Conservation (phyloP, 306 rosid species). For the Dalbergia cultrata region DNA sequence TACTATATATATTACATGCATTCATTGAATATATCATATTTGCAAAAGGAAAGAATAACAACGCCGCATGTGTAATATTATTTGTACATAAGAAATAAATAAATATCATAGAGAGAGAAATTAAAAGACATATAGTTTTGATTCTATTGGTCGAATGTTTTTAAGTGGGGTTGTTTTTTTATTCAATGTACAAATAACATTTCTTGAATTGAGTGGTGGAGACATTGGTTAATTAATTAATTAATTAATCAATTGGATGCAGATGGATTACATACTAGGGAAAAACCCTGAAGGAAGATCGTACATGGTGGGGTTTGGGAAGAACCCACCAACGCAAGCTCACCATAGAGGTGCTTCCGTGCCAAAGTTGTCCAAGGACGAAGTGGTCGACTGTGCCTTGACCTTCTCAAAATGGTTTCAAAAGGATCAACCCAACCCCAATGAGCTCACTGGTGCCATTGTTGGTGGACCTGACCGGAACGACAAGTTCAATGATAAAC, state of each 20-base stretch:
- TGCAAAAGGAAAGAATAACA: not conserved
- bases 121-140: too few species aligned
- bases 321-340: constrained; percentile 74
- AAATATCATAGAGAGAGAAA: too few species aligned
- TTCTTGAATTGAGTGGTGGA: too few species aligned
- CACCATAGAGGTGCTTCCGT: constrained; percentile 94
- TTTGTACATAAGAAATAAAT: too few species aligned
- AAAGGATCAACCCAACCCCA: constrained; percentile 66
- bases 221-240: too few species aligned
- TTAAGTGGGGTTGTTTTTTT: too few species aligned
- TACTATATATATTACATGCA: not conserved
- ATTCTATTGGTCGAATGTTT: too few species aligned
- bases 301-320: constrained; percentile 89
- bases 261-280: constrained; percentile 87
- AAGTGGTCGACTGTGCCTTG: constrained; percentile 49
- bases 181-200: too few species aligned
- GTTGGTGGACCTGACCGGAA: constrained; percentile 77
- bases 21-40: not conserved
- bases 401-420: constrained; percentile 64
- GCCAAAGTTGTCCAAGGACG: constrained; percentile 26
- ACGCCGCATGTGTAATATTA: too few species aligned
- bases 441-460: constrained; percentile 92
- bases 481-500: constrained; percentile 78
- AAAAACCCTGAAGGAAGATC: constrained; percentile 74
- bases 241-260: too few species aligned